phyloP scores from a whole-genome alignment of 2,329 filamentous ascomycete genomes.

The Penicillium sp. region DNA sequence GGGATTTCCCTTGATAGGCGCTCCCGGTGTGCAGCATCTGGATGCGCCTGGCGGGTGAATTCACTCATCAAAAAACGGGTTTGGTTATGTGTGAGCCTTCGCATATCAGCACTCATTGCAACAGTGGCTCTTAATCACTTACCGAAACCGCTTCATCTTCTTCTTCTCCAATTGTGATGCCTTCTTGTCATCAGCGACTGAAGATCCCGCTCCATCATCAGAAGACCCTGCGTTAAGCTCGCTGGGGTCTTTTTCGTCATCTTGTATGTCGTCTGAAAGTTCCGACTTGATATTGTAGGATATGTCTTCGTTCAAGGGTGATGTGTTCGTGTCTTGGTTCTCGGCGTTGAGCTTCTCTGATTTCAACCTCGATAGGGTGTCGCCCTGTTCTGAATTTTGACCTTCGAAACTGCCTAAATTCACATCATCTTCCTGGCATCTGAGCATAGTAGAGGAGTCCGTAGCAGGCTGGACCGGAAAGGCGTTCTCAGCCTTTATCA shows the following conservation, averaged over 20 bases:
- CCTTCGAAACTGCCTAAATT: slow-evolving; percentile 22
- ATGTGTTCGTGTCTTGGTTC: slow-evolving; percentile 22
- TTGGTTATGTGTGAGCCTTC: slow-evolving; percentile 89
- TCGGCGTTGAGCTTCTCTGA: slow-evolving; percentile 32
- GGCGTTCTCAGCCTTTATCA: slow-evolving; percentile 36
- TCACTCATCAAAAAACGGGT: slow-evolving; percentile 98
- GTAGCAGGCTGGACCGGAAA: slow-evolving; percentile 24
- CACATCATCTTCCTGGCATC: slow-evolving; percentile 28
- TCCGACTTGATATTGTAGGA: slow-evolving; percentile 20
- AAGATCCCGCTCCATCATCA: slow-evolving; percentile 35
- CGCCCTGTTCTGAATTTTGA: slow-evolving; percentile 24
- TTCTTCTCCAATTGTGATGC: slow-evolving; percentile 41
- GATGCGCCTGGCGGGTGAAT: slow-evolving; percentile 92
- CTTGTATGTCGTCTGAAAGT: slow-evolving; percentile 19
- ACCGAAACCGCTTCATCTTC: slow-evolving; percentile 52
- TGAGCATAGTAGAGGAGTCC: slow-evolving; percentile 19
- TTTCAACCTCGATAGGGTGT: slow-evolving; percentile 31
- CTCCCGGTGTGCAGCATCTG: slow-evolving; percentile 88
- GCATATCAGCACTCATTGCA: not conserved
- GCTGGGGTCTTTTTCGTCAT: slow-evolving; percentile 25
- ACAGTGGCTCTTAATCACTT: slow-evolving; percentile 18
- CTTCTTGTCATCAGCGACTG: slow-evolving; percentile 35
- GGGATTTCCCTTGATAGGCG: slow-evolving; percentile 87
- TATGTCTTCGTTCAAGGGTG: slow-evolving; percentile 19
- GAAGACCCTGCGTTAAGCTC: slow-evolving; percentile 31